Percentiles rank a stretch among this genome's conserved stretches.
Evolutionary conservation across 768 basidiomycete genomes (phyloP).

Genomic region (Boletus pseudopeckii): DNA sequence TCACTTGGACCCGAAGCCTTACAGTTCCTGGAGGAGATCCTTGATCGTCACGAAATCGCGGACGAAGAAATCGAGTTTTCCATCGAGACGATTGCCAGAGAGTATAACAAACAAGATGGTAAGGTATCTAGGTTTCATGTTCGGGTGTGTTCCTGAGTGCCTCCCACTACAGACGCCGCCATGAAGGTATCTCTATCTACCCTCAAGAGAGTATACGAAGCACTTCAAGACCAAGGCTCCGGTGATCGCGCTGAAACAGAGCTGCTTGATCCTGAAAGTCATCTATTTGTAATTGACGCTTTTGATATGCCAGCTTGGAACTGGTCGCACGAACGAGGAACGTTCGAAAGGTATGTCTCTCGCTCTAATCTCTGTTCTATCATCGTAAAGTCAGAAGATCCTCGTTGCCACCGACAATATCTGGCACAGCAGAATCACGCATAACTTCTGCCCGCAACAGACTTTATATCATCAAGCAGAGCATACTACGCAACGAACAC

Average conservation of each 20-base stretch:
- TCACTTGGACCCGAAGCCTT: conserved; percentile 79
- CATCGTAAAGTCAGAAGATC: conserved; percentile 34
- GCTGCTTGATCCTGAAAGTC: conserved; percentile 72
- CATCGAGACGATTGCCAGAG: conserved; percentile 76
- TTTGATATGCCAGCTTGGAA: conserved; percentile 96
- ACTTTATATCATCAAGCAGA: conserved; percentile 88
- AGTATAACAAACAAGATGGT: conserved; percentile 91
- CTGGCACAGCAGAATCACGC: conserved; percentile 81
- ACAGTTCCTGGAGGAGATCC: conserved; percentile 65
- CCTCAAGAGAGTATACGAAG: conserved; percentile 69
- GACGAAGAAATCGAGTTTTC: conserved; percentile 70
- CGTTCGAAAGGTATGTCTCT: conserved; percentile 75
- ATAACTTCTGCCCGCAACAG: conserved; percentile 79
- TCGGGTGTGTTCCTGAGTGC: background rate
- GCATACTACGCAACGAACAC: conserved; percentile 92
- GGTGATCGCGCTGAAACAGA: conserved; percentile 50
- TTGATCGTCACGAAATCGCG: conserved; percentile 66
- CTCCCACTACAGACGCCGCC: conserved; percentile 58
- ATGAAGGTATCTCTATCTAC: conserved; percentile 78
- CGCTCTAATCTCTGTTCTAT: background rate
- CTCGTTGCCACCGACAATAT: conserved; percentile 56
- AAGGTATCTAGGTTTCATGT: conserved; percentile 10
- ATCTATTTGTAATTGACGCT: conserved; percentile 81
- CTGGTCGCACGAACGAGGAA: conserved; percentile 82
- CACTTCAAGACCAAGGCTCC: conserved; percentile 62